phyloP scores from a whole-genome alignment of 129 eudicot genomes.

The Ambrosia trifida region DNA sequence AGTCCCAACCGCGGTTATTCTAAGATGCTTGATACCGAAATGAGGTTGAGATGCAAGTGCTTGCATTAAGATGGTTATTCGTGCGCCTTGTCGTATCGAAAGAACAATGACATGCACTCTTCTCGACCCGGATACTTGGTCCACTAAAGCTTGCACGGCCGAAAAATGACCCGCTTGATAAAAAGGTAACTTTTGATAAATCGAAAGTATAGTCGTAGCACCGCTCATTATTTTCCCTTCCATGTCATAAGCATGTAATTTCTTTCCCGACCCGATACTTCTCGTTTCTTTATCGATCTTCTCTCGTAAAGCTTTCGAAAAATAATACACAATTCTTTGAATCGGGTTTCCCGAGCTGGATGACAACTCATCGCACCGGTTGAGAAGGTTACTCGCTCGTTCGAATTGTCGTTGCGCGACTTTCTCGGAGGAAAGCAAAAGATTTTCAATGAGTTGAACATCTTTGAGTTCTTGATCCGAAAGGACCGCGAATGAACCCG shows the following conservation, averaged over 20 bases:
- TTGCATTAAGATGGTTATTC: constrained; percentile 40
- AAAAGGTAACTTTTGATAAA: constrained; percentile 38
- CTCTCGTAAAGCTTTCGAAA: constrained; percentile 48
- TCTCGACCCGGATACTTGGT: constrained; percentile 15
- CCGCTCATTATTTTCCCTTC: constrained; percentile 18
- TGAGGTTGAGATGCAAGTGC: constrained; percentile 36
- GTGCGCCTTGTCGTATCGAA: constrained; percentile 30
- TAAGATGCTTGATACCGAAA: constrained; percentile 34
- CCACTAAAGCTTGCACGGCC: constrained; percentile 39
- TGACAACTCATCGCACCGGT: constrained; percentile 32
- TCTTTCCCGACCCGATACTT: constrained; percentile 18
- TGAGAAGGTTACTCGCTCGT: constrained; percentile 45
- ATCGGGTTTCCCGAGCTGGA: constrained; percentile 30
- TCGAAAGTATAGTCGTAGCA: constrained; percentile 18
- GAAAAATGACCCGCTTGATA: constrained; percentile 37
- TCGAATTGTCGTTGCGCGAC: constrained; percentile 34
- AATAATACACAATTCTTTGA: constrained; percentile 52
- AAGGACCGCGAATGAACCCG: constrained; percentile 28
- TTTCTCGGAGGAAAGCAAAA: constrained; percentile 47
- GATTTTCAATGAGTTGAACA: constrained; percentile 47
- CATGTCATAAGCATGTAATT: constrained; percentile 10
- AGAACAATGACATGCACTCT: constrained; percentile 46
- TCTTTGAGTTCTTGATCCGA: constrained; percentile 41
- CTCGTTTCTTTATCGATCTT: constrained; percentile 50
- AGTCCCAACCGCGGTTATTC: constrained; percentile 38